phyloP scores from a whole-genome alignment of 805 yeast species.

The Hemisphaericaspora nanyangensis region DNA sequence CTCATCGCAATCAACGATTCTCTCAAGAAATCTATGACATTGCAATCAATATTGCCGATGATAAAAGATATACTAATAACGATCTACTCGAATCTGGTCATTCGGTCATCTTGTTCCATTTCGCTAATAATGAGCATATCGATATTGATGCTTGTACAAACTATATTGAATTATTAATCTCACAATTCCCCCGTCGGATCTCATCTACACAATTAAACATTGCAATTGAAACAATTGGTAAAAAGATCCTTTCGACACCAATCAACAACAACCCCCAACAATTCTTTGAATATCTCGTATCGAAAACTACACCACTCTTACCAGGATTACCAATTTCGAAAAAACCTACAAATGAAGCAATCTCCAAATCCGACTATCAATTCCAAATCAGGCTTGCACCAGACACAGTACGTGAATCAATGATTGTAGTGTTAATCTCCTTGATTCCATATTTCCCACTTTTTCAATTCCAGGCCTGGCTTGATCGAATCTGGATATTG shows the following conservation, averaged over 20 bases:
- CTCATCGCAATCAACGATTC: slow-evolving; percentile 14
- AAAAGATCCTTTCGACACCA: slow-evolving; percentile 29
- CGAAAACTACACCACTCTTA: slow-evolving; percentile 32
- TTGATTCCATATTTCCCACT: slow-evolving; percentile 52
- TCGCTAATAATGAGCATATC: slow-evolving; percentile 21
- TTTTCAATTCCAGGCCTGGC: slow-evolving; percentile 41
- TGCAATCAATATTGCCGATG: slow-evolving; percentile 30
- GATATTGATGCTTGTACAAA: slow-evolving; percentile 19
- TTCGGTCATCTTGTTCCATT: slow-evolving; percentile 45
- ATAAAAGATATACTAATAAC: slow-evolving; percentile 15
- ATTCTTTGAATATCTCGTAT: slow-evolving; percentile 41
- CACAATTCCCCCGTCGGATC: slow-evolving; percentile 54
- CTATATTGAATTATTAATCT: slow-evolving; percentile 45
- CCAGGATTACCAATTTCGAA: slow-evolving; percentile 20
- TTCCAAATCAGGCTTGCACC: slow-evolving; percentile 26
- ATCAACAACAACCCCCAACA: slow-evolving; percentile 23
- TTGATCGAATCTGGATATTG: slow-evolving; percentile 39
- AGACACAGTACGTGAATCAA: slow-evolving; percentile 46
- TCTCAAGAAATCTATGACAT: slow-evolving; percentile 24
- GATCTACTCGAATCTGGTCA: slow-evolving; percentile 58
- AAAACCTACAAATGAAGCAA: neutral
- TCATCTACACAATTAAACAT: slow-evolving; percentile 53
- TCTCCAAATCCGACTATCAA: slow-evolving; percentile 11
- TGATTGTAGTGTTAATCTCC: slow-evolving; percentile 44
- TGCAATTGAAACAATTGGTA: slow-evolving; percentile 55